Evolutionary conservation across 768 basidiomycete species (phyloP).

Genomic region (Hericium coralloides): DNA sequence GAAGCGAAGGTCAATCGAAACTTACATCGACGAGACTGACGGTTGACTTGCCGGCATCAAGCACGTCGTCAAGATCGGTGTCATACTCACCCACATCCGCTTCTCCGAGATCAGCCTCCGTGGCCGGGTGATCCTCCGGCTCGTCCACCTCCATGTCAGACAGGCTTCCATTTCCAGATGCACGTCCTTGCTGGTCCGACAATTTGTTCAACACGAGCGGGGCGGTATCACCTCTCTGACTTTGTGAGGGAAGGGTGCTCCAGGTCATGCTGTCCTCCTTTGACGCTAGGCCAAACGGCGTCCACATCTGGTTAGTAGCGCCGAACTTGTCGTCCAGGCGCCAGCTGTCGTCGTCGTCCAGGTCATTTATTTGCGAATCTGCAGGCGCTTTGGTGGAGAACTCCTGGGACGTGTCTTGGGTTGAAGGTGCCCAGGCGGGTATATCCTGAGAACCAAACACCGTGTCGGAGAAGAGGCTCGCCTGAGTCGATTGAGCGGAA

Average conservation of each 20-base stretch:
- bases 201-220: not conserved
- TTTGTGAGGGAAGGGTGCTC: constrained; percentile 60
- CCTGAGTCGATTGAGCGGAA: constrained; percentile 46
- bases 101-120: constrained; percentile 18
- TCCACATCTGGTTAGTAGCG: constrained; percentile 48
- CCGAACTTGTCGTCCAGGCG: constrained; percentile 59
- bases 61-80: constrained; percentile 24
- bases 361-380: constrained; percentile 24
- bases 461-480: constrained; percentile 40
- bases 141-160: constrained; percentile 10
- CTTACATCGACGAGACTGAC: constrained; percentile 36
- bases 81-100: constrained; percentile 30
- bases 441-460: constrained; percentile 39
- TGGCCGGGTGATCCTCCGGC: constrained; percentile 6
- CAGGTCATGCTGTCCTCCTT: constrained; percentile 70
- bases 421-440: constrained; percentile 47
- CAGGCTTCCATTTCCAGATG: not conserved
- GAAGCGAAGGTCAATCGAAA: not conserved
- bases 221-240: constrained; percentile 27
- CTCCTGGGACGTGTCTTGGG: constrained; percentile 41
- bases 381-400: constrained; percentile 5
- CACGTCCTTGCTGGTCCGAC: not conserved
- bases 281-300: constrained; percentile 39
- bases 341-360: constrained; percentile 64
- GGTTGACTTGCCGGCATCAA: constrained; percentile 30